Percentiles rank a stretch among this genome's conserved stretches.
phyloP scores from a whole-genome alignment of 768 basidiomycete genomes.

The Tremella mesenterica region DNA sequence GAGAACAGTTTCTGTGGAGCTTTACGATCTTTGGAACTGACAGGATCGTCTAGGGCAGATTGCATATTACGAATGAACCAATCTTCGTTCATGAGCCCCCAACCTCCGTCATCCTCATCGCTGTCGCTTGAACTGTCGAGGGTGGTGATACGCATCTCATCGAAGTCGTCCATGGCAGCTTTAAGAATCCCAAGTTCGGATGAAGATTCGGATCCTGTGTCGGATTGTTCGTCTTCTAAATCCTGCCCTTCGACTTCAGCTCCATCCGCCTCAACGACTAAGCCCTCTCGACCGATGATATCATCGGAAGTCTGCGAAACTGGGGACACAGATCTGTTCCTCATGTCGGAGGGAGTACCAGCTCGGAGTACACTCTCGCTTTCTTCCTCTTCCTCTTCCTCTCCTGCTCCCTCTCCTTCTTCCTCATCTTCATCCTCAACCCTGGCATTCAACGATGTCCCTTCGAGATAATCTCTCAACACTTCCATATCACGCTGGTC shows the following conservation, averaged over 20 bases:
- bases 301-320: no score
- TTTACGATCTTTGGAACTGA: constrained; percentile 46
- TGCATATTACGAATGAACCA: constrained; percentile 53
- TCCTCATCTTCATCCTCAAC: constrained; percentile 6
- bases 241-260: constrained; percentile 1
- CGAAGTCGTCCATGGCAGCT: not conserved
- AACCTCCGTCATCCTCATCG: constrained; percentile 8
- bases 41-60: constrained; percentile 30
- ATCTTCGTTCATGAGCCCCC: constrained; percentile 29
- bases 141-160: not conserved
- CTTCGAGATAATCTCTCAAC: constrained; percentile 33
- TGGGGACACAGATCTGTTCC: no score
- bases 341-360: no score
- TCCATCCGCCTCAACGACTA: not conserved
- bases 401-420: not conserved
- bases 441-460: constrained; percentile 23
- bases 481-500: constrained; percentile 24
- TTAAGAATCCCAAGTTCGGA: not conserved
- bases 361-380: not conserved
- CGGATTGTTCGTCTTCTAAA: not conserved
- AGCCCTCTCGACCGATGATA: not conserved
- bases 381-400: constrained; percentile 4
- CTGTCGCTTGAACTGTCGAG: not conserved
- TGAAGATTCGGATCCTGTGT: not conserved
- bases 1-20: constrained; percentile 55